phyloP scores from a whole-genome alignment of 2,329 filamentous ascomycete genomes.

The Claviceps arundinis region DNA sequence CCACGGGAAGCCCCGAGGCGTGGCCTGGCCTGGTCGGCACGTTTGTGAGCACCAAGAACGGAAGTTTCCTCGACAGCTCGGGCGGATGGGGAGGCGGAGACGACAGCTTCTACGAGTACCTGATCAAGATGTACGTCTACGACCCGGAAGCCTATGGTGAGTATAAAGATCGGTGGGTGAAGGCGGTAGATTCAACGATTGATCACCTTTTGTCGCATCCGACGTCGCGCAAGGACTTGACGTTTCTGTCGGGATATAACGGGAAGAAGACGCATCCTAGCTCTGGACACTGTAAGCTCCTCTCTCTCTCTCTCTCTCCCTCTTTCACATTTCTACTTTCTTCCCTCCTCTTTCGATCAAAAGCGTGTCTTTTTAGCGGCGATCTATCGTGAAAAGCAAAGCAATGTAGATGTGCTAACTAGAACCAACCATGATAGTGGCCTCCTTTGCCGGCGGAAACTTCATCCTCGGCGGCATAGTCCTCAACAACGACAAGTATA shows the following conservation, averaged over 20 bases:
- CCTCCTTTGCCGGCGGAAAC: slow-evolving; percentile 75
- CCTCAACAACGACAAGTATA: slow-evolving; percentile 51
- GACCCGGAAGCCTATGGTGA: slow-evolving; percentile 47
- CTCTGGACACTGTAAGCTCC: slow-evolving; percentile 35
- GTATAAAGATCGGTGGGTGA: slow-evolving; percentile 64
- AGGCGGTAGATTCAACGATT: slow-evolving; percentile 65
- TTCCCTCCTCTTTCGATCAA: background rate
- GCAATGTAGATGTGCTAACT: slow-evolving; percentile 11
- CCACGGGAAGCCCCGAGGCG: slow-evolving; percentile 46
- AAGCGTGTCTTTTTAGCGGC: background rate
- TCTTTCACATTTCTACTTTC: too few species aligned
- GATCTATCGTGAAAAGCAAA: too few species aligned
- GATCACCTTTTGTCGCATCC: slow-evolving; percentile 58
- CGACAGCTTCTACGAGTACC: slow-evolving; percentile 79
- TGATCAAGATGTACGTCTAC: slow-evolving; percentile 85
- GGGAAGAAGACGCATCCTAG: slow-evolving; percentile 28
- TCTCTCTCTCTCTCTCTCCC: too few species aligned
- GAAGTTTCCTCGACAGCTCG: slow-evolving; percentile 49
- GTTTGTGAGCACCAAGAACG: slow-evolving; percentile 49
- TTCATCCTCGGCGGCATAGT: slow-evolving; percentile 71
- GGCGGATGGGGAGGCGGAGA: slow-evolving; percentile 69
- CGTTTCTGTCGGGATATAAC: slow-evolving; percentile 51
- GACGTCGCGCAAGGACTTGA: slow-evolving; percentile 51
- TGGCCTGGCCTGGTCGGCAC: slow-evolving; percentile 67
- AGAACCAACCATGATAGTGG: slow-evolving; percentile 31